Percentiles rank a stretch among this genome's conserved stretches.
These are phyloP conservation scores for Teratosphaeria gauchensis DNA, from an alignment of 2,329 filamentous ascomycete species.

Conservation along the genomic window DNA sequence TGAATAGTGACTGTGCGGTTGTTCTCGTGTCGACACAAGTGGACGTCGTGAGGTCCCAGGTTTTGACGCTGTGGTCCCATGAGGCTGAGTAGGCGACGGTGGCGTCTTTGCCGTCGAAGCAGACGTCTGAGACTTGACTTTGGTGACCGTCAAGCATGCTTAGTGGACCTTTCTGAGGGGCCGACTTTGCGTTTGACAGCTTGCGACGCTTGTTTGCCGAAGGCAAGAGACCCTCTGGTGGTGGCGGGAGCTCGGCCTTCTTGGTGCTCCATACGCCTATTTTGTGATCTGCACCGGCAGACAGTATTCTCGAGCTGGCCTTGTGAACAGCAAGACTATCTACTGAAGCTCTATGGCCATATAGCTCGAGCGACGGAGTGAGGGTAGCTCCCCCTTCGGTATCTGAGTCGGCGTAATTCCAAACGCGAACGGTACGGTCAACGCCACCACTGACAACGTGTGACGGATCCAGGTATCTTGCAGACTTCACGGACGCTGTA, in stretches of 20 bases:
- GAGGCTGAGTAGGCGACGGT: slow-evolving; percentile 88
- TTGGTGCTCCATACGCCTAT: slow-evolving; percentile 84
- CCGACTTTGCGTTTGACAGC: slow-evolving; percentile 38
- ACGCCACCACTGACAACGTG: slow-evolving; percentile 75
- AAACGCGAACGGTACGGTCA: slow-evolving; percentile 77
- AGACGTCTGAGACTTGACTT: slow-evolving; percentile 63
- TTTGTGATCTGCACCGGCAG: slow-evolving; percentile 71
- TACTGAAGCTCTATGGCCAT: slow-evolving; percentile 68
- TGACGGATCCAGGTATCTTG: slow-evolving; percentile 67
- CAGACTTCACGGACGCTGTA: slow-evolving; percentile 67
- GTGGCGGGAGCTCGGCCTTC: slow-evolving; percentile 64
- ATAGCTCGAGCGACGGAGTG: slow-evolving; percentile 68
- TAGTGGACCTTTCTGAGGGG: slow-evolving; percentile 67
- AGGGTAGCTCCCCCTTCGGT: slow-evolving; percentile 44
- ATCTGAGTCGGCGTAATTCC: slow-evolving; percentile 71
- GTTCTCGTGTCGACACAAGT: slow-evolving; percentile 71
- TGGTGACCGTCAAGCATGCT: slow-evolving; percentile 63
- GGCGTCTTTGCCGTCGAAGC: slow-evolving; percentile 75
- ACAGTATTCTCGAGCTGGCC: slow-evolving; percentile 67
- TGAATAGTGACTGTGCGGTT: slow-evolving; percentile 74
- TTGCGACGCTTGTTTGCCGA: slow-evolving; percentile 71
- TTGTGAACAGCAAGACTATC: slow-evolving; percentile 66
- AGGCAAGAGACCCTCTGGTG: slow-evolving; percentile 60
- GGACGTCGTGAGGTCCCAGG: slow-evolving; percentile 79
- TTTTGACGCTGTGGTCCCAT: slow-evolving; percentile 82